phyloP scores from a whole-genome alignment of 495 filamentous ascomycete genomes.

The Hypoxylon perforatum region DNA sequence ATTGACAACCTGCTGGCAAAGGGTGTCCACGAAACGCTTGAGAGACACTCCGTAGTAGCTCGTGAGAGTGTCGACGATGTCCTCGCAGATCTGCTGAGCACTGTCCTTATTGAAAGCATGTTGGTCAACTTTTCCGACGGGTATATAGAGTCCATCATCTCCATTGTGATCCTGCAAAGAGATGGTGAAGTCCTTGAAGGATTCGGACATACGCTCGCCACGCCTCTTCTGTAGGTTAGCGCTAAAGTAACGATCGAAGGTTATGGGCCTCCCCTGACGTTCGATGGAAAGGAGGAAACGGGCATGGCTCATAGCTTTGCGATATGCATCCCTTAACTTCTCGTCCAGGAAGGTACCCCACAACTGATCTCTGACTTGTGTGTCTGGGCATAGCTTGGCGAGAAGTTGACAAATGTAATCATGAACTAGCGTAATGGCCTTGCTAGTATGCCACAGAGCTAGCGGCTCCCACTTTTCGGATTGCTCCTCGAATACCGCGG shows the following conservation, averaged over 20 bases:
- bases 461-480: constrained; percentile 60
- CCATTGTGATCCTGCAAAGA: background rate
- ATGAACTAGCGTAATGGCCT: constrained; percentile 56
- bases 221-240: constrained; percentile 56
- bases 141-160: background rate
- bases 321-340: constrained; percentile 53
- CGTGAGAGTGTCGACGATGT: constrained; percentile 1
- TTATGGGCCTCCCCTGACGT: constrained; percentile 52
- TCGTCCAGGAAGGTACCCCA: constrained; percentile 49
- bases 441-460: constrained; percentile 55
- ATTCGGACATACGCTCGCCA: constrained; percentile 6
- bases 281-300: constrained; percentile 60
- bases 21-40: constrained; percentile 1
- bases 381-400: constrained; percentile 46
- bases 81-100: constrained; percentile 9
- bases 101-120: background rate
- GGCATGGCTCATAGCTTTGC: constrained; percentile 51
- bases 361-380: constrained; percentile 45
- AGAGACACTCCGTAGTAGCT: constrained; percentile 11
- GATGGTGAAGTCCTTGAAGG: background rate
- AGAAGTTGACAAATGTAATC: constrained; percentile 55
- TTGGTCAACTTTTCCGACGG: background rate
- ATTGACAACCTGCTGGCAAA: constrained; percentile 37
- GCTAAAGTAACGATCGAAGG: constrained; percentile 63
- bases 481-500: constrained; percentile 59